phyloP scores from a whole-genome alignment of 495 filamentous ascomycete species.

The Monascus purpureus region DNA sequence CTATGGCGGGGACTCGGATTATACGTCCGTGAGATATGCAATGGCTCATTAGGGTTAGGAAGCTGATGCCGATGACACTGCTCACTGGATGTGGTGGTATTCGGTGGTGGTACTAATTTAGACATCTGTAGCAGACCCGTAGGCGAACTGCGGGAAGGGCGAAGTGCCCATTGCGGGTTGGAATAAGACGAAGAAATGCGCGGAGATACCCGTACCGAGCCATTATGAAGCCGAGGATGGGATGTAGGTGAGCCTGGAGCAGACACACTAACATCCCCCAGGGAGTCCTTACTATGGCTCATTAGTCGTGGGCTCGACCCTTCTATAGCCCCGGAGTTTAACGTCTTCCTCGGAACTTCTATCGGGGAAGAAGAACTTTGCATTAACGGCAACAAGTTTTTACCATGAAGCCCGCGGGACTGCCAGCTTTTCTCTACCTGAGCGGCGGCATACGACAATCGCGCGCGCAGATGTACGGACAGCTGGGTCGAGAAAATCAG shows the following conservation, averaged over 20 bases:
- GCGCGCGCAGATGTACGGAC: constrained; percentile 60
- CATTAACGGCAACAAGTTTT: constrained; percentile 55
- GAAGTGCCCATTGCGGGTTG: constrained; percentile 7
- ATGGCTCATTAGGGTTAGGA: constrained; percentile 26
- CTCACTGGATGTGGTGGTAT: constrained; percentile 28
- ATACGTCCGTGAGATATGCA: constrained; percentile 8
- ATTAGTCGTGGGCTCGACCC: constrained; percentile 1
- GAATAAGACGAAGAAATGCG: constrained; percentile 1
- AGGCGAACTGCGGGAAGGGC: constrained; percentile 9
- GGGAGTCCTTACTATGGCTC: constrained; percentile 4
- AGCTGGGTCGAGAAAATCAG: constrained; percentile 35
- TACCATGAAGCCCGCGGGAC: constrained; percentile 43
- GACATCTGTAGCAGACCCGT: constrained; percentile 11
- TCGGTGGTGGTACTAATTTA: constrained; percentile 44
- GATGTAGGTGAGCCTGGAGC: constrained; percentile 6
- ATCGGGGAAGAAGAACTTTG: constrained; percentile 39
- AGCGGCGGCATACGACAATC: constrained; percentile 77
- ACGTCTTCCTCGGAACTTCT: not conserved
- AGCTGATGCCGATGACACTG: constrained; percentile 16
- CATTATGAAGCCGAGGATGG: constrained; percentile 1
- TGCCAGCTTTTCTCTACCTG: constrained; percentile 84
- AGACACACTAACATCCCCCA: constrained; percentile 10
- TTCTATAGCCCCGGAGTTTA: constrained; percentile 3
- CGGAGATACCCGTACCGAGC: constrained; percentile 5
- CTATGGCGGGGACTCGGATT: constrained; percentile 18